A percentile compares a stretch with the other conserved stretches of the same genome.
Conservation (phyloP, 2,329 filamentous ascomycete genomes). For the Alternaria burnsii region DNA sequence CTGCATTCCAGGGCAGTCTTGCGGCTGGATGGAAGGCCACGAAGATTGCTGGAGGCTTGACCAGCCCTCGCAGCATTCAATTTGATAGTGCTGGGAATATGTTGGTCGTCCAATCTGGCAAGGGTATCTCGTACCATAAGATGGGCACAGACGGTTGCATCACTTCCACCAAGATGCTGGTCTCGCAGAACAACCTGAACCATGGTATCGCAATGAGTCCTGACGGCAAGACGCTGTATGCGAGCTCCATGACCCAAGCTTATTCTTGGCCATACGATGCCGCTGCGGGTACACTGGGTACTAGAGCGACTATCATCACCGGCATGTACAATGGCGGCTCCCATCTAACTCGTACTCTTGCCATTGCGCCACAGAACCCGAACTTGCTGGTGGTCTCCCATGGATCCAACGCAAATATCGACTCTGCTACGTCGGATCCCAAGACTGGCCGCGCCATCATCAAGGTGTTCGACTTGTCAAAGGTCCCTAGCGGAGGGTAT, state of each 20-base stretch:
- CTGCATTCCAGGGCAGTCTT: conserved; percentile 33
- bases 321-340: conserved; percentile 65
- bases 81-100: conserved; percentile 46
- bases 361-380: conserved; percentile 64
- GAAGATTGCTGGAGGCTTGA: conserved; percentile 42
- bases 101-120: conserved; percentile 46
- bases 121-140: conserved; percentile 43
- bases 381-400: conserved; percentile 70
- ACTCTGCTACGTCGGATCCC: conserved; percentile 60
- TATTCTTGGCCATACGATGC: conserved; percentile 72
- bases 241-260: conserved; percentile 65
- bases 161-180: conserved; percentile 42
- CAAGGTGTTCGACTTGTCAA: conserved; percentile 65
- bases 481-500: conserved; percentile 51
- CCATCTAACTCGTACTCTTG: conserved; percentile 72
- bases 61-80: conserved; percentile 42
- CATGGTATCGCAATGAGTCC: conserved; percentile 59
- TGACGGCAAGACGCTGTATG: conserved; percentile 60
- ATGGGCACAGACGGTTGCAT: conserved; percentile 42
- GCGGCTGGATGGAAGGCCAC: conserved; percentile 46
- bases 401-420: conserved; percentile 70
- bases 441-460: conserved; percentile 69
- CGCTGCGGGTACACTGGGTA: conserved; percentile 55
- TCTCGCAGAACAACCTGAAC: conserved; percentile 53
- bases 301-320: conserved; percentile 64